These are phyloP conservation scores for Chaetoceros muelleri DNA, from an alignment of 108 stramenopile genomes.

Conservation along the genomic window DNA sequence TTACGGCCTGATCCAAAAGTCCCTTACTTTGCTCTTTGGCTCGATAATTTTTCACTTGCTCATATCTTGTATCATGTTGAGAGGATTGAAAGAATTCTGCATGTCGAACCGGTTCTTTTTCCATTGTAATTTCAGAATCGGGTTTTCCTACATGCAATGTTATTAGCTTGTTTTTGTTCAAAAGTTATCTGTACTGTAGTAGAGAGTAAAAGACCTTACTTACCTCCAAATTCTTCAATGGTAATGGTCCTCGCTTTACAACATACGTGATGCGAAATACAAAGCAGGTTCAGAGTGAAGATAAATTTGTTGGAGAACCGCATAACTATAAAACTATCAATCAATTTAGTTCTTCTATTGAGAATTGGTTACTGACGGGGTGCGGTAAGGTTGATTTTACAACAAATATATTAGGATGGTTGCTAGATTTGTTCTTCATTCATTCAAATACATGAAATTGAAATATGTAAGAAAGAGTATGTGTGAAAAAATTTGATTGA, in stretches of 20 bases:
- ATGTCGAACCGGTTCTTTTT: not conserved
- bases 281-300: too few relatives aligned
- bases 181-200: not conserved
- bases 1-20: constrained; percentile 1
- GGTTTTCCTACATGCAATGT: not conserved
- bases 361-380: too few relatives aligned
- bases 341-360: too few relatives aligned
- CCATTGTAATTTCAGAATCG: not conserved
- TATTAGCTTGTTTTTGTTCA: not conserved
- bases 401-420: too few relatives aligned
- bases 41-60: not conserved
- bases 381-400: too few relatives aligned
- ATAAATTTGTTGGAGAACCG: too few relatives aligned
- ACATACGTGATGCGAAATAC: not conserved
- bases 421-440: too few relatives aligned
- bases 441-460: too few relatives aligned
- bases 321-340: too few relatives aligned
- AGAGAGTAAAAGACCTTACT: not conserved
- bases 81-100: not conserved
- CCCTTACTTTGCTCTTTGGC: not conserved
- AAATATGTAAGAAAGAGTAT: too few relatives aligned
- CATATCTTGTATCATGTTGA: not conserved
- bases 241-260: not conserved
- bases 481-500: too few relatives aligned
- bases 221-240: not conserved